These are phyloP conservation scores for Aspergillus melleus DNA, from an alignment of 2,329 filamentous ascomycete genomes.

Conservation along the genomic window DNA sequence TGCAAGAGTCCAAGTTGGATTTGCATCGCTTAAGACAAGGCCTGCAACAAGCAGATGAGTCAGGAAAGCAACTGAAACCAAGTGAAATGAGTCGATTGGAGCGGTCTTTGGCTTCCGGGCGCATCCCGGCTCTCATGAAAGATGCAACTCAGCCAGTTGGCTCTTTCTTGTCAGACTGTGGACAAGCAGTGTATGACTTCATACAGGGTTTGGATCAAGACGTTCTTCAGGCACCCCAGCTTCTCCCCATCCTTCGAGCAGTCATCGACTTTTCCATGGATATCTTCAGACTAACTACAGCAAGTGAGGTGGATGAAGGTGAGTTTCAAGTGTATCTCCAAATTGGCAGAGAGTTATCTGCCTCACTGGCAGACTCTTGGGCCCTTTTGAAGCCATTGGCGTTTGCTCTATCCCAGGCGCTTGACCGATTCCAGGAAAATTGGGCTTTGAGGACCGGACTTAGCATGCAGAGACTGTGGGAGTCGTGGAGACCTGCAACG, in stretches of 20 bases:
- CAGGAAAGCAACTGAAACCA: constrained; percentile 37
- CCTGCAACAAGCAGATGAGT: constrained; percentile 32
- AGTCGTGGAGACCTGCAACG: constrained; percentile 63
- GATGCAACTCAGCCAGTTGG: constrained; percentile 43
- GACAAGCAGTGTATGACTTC: constrained; percentile 36
- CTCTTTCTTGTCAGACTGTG: constrained; percentile 39
- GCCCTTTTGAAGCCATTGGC: constrained; percentile 29
- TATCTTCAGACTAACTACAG: constrained; percentile 45
- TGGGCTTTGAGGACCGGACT: constrained; percentile 75
- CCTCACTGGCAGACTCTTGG: constrained; percentile 32
- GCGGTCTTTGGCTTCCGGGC: constrained; percentile 41
- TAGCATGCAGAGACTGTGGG: constrained; percentile 80
- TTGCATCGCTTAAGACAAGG: constrained; percentile 36
- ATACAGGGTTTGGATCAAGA: constrained; percentile 31
- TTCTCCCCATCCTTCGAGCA: constrained; percentile 28
- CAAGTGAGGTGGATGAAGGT: constrained; percentile 51
- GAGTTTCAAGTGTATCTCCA: constrained; percentile 56
- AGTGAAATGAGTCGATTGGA: constrained; percentile 45
- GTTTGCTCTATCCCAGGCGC: constrained; percentile 28
- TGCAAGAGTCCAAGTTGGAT: constrained; percentile 40
- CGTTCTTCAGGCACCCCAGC: constrained; percentile 25
- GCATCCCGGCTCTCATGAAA: constrained; percentile 43
- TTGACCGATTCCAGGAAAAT: constrained; percentile 63
- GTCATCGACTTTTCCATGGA: constrained; percentile 51
- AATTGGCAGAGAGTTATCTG: constrained; percentile 36